Evolutionary conservation across 495 filamentous ascomycete genomes (phyloP).

Genomic region (Amorphotheca resinae): DNA sequence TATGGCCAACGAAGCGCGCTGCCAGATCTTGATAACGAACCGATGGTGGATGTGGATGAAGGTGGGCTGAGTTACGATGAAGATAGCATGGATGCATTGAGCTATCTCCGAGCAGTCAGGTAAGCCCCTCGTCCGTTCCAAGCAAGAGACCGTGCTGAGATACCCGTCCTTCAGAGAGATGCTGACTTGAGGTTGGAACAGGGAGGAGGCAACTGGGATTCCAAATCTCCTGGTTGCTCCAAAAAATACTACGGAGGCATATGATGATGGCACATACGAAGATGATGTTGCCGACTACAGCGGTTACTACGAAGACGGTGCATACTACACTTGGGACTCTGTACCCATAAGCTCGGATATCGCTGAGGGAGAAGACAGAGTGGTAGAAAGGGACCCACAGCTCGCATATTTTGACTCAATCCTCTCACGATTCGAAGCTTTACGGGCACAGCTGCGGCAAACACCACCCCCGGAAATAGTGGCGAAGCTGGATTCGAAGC

Average conservation of each 20-base stretch:
- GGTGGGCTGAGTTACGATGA: slow-evolving; percentile 46
- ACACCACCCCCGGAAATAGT: slow-evolving; percentile 38
- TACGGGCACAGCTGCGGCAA: slow-evolving; percentile 45
- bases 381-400: slow-evolving; percentile 34
- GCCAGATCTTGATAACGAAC: slow-evolving; percentile 49
- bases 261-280: slow-evolving; percentile 30
- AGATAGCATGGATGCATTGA: slow-evolving; percentile 44
- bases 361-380: neutral
- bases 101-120: slow-evolving; percentile 73
- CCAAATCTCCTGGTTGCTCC: slow-evolving; percentile 29
- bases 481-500: slow-evolving; percentile 37
- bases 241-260: slow-evolving; percentile 17
- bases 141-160: slow-evolving; percentile 22
- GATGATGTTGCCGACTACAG: slow-evolving; percentile 34
- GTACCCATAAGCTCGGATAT: slow-evolving; percentile 17
- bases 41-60: slow-evolving; percentile 34
- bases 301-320: slow-evolving; percentile 58
- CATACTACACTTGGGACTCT: slow-evolving; percentile 42
- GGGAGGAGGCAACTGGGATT: slow-evolving; percentile 27
- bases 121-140: slow-evolving; percentile 26
- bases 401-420: slow-evolving; percentile 51
- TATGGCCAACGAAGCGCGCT: slow-evolving; percentile 71
- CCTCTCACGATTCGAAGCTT: slow-evolving; percentile 41
- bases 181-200: slow-evolving; percentile 13
- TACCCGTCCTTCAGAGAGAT: slow-evolving; percentile 14